Conservation (phyloP, 148 eudicot species). For the Rhododendron molle region DNA sequence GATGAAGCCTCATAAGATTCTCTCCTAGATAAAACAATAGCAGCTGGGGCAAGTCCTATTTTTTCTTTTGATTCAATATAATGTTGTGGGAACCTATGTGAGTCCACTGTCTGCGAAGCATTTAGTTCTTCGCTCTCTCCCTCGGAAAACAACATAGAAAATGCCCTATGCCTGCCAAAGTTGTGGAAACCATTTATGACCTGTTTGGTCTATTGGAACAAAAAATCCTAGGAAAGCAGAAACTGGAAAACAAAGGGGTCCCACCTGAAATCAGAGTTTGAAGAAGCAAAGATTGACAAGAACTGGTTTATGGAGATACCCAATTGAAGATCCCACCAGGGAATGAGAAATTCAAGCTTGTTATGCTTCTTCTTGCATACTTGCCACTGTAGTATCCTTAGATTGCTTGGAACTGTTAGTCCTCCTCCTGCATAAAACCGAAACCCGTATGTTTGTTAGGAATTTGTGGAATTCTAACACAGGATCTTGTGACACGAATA, state of each 20-base stretch:
- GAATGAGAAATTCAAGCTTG: conserved; percentile 77
- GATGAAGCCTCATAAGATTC: conserved; percentile 49
- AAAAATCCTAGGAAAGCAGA: not conserved
- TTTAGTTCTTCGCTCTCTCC: conserved; percentile 85
- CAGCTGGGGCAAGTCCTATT: conserved; percentile 89
- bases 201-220: not conserved
- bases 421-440: conserved; percentile 70
- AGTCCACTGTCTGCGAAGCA: conserved; percentile 66
- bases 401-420: conserved; percentile 80
- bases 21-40: conserved; percentile 54
- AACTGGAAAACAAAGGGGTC: not conserved
- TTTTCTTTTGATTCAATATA: conserved; percentile 57
- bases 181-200: not conserved
- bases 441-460: not conserved
- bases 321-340: conserved; percentile 98
- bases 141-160: conserved; percentile 62
- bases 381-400: conserved; percentile 95
- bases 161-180: conserved; percentile 74
- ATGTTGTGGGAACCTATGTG: conserved; percentile 79
- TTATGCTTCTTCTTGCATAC: conserved; percentile 76
- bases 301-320: conserved; percentile 94
- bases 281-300: conserved; percentile 80
- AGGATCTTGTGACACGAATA: not conserved
- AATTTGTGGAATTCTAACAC: not conserved
- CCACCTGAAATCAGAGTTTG: conserved; percentile 93